Base-by-base conservation (phyloP, 2,329 filamentous ascomycete species). In the Cordyceps cateniannulata region DNA sequence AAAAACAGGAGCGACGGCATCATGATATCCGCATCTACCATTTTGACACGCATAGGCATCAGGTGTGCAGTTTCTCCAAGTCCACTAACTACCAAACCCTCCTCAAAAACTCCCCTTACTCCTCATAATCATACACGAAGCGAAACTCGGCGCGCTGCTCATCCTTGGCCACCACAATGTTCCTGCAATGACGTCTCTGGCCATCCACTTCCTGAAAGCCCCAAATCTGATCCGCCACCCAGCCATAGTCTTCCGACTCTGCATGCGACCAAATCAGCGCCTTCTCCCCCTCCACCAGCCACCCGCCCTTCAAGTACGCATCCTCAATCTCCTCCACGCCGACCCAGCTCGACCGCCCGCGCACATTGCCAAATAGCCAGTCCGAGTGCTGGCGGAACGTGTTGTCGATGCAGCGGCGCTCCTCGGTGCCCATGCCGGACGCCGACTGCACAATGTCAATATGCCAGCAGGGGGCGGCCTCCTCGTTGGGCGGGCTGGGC, bases 341-440 rank as follows among this genome's bases (percentile, higher is more conserved):
- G 62, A 83, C 66, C 70, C 81, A 85, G 50, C 77, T 74, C 48
- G 81, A 84, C 63, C 79, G 80, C 61, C 88, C 90, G 56, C 78
- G 77, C 64, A 95, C 81, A 60, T 75, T 77, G 62, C 92, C 92
- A 72, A 96, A 96, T 66, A 96, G 83, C 79, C 86, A 87, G 78
- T 96, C 91, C 25, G 76, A 77, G 77, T 93, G 90, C 64, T 84
- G 81, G 66, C 88, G 86, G 66, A 66, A 72, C 59, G 66, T 67
- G 71, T 73, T 69, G 76, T 85, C 82, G 57, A 82, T 68, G 69
- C 77, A 81, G 62, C 83, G 82, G 65, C 73, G 71, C 79, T 85
- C 83, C 47, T 76, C 70, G 54, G 78, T 92, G 69, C 83, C 84
- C 64, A 96, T 78, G 60, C 86, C 88, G 62, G 86, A 90, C 9